Percentiles rank a stretch among this genome's conserved stretches.
These are phyloP conservation scores for Scedosporium aurantiacum DNA, from an alignment of 2,329 filamentous ascomycete species.

Conservation along the genomic window DNA sequence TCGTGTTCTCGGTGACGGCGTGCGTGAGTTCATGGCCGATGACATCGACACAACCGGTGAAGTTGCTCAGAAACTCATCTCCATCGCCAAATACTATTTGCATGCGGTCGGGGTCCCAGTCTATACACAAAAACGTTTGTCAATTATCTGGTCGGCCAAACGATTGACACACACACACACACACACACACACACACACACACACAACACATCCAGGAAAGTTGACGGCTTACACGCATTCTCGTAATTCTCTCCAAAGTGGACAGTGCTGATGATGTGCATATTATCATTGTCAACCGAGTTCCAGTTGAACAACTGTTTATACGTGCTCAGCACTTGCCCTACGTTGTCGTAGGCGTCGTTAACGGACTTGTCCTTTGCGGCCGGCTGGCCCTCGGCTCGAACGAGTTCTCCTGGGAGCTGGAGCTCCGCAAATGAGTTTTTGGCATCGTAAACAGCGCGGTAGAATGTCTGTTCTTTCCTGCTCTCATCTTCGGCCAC, in stretches of 20 bases:
- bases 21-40: slow-evolving; percentile 48
- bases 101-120: slow-evolving; percentile 36
- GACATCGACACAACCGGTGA: slow-evolving; percentile 41
- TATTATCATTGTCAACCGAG: slow-evolving; percentile 39
- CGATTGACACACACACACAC: too few relatives aligned
- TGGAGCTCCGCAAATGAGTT: slow-evolving; percentile 21
- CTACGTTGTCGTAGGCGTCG: slow-evolving; percentile 38
- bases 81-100: slow-evolving; percentile 49
- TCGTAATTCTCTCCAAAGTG: slow-evolving; percentile 39
- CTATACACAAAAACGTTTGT: slow-evolving; percentile 13
- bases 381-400: slow-evolving; percentile 29
- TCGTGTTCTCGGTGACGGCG: slow-evolving; percentile 39
- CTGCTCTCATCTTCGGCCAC: slow-evolving; percentile 5
- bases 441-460: slow-evolving; percentile 34
- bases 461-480: slow-evolving; percentile 20
- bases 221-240: slow-evolving; percentile 33
- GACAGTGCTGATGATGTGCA: slow-evolving; percentile 38
- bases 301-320: slow-evolving; percentile 36
- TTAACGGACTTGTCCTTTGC: slow-evolving; percentile 32
- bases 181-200: too few relatives aligned
- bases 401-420: slow-evolving; percentile 31
- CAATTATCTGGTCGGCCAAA: not conserved
- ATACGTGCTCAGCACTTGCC: slow-evolving; percentile 38
- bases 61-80: slow-evolving; percentile 37
- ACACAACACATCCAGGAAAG: not conserved